These are phyloP conservation scores for Breynia disticha DNA, from an alignment of 441 rosid genomes.

Conservation along the genomic window DNA sequence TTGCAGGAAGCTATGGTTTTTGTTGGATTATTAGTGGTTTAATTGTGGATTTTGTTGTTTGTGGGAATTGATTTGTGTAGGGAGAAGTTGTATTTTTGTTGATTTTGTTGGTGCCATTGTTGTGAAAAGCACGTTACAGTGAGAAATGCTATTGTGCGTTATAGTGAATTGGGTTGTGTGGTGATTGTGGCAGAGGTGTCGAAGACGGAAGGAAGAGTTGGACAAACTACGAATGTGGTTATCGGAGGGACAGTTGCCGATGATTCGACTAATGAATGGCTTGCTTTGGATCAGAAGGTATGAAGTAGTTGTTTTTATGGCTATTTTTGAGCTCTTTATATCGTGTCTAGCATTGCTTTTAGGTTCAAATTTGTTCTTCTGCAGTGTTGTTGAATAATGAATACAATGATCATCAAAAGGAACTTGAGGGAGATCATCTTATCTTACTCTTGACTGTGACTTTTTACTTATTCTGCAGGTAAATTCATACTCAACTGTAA, in stretches of 20 bases:
- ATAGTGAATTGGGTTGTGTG: background rate
- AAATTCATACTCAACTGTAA: slow-evolving; percentile 79
- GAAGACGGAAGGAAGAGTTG: slow-evolving; percentile 82
- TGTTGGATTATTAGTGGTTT: background rate
- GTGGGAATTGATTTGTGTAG: background rate
- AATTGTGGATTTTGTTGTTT: background rate
- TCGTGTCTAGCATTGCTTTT: background rate
- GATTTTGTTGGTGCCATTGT: background rate
- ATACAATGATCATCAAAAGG: background rate
- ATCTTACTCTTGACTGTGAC: slow-evolving; percentile 6
- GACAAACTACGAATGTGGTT: slow-evolving; percentile 83
- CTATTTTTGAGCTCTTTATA: background rate
- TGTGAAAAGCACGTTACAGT: background rate
- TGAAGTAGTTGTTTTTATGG: background rate
- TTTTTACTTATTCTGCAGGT: slow-evolving; percentile 40
- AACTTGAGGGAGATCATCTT: background rate
- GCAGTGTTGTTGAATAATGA: no score
- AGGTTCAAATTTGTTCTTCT: background rate
- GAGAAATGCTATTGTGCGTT: background rate
- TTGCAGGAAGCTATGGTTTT: no score
- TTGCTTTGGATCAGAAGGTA: slow-evolving; percentile 91
- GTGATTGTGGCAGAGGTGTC: slow-evolving; percentile 57
- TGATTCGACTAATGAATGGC: slow-evolving; percentile 88
- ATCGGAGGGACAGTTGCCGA: slow-evolving; percentile 88
- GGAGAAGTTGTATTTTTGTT: no score